A percentile compares a stretch with the other conserved stretches of the same genome.
These are phyloP conservation scores for Neurospora sp. DNA, from an alignment of 495 filamentous ascomycete species.

Conservation along the genomic window DNA sequence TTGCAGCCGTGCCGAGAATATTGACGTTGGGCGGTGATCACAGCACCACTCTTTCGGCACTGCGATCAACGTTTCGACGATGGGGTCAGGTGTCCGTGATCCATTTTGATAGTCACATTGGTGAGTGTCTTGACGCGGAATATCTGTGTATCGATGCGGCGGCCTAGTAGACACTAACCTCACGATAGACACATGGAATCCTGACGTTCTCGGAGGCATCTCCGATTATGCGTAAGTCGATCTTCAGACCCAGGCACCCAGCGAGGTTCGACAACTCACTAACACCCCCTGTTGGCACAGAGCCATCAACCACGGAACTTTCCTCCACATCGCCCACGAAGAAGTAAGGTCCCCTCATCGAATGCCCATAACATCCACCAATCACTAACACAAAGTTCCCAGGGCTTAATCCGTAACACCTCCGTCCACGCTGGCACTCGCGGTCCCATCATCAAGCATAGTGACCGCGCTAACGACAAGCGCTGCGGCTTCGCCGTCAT, in stretches of 20 bases:
- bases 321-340: constrained; percentile 39
- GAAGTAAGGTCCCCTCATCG: constrained; percentile 24
- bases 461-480: constrained; percentile 73
- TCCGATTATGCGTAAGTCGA: constrained; percentile 32
- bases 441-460: constrained; percentile 57
- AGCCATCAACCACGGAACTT: constrained; percentile 74
- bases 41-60: constrained; percentile 49
- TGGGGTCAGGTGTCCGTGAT: constrained; percentile 62
- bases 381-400: constrained; percentile 18
- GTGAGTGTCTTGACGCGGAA: constrained; percentile 6
- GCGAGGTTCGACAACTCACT: not conserved
- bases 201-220: constrained; percentile 36
- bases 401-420: constrained; percentile 69
- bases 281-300: constrained; percentile 24
- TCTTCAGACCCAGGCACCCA: not conserved
- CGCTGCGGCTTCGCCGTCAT: constrained; percentile 75
- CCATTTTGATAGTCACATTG: constrained; percentile 64
- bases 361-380: constrained; percentile 34
- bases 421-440: constrained; percentile 85
- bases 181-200: constrained; percentile 65
- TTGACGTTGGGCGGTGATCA: constrained; percentile 64
- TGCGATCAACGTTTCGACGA: constrained; percentile 54
- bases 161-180: not conserved
- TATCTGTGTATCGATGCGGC: not conserved
- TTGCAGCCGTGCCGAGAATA: constrained; percentile 36